Evolutionary conservation across 73 alveolate genomes (phyloP).

Genomic region (Paramecium octaurelia): DNA sequence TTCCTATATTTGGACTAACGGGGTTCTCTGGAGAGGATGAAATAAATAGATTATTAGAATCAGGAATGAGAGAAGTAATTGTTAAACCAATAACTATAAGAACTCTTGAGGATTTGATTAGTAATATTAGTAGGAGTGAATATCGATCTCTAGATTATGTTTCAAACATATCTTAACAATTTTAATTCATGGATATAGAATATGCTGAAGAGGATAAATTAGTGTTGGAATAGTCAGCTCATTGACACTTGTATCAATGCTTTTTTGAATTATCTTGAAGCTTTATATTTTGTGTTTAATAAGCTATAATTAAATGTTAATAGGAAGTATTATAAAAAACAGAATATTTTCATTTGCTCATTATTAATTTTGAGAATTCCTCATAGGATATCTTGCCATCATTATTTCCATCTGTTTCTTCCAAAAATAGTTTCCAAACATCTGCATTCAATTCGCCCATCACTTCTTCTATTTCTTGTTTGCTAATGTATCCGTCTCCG

Average conservation of each 20-base stretch:
- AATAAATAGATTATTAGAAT: background rate
- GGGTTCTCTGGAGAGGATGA: slow-evolving; percentile 44
- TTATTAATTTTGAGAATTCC: slow-evolving; percentile 28
- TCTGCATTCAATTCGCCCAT: slow-evolving; percentile 59
- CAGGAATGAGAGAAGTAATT: slow-evolving; percentile 37
- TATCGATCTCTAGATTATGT: background rate
- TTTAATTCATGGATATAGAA: background rate
- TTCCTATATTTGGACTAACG: slow-evolving; percentile 35
- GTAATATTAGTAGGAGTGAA: background rate
- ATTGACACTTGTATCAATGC: background rate
- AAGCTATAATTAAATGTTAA: background rate
- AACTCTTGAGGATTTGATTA: background rate
- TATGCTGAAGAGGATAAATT: background rate
- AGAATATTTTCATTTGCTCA: background rate
- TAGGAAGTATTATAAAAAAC: background rate
- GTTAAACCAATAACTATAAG: background rate
- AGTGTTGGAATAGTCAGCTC: background rate
- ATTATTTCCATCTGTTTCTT: slow-evolving; percentile 55
- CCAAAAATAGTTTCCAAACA: slow-evolving; percentile 53
- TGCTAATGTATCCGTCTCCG: slow-evolving; percentile 66
- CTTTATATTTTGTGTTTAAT: background rate
- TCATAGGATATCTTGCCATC: slow-evolving; percentile 62
- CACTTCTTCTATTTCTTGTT: slow-evolving; percentile 35
- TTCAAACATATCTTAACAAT: background rate
- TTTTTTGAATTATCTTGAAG: background rate